phyloP scores from a whole-genome alignment of 345 rosid species.

The Nasturtium officinale region DNA sequence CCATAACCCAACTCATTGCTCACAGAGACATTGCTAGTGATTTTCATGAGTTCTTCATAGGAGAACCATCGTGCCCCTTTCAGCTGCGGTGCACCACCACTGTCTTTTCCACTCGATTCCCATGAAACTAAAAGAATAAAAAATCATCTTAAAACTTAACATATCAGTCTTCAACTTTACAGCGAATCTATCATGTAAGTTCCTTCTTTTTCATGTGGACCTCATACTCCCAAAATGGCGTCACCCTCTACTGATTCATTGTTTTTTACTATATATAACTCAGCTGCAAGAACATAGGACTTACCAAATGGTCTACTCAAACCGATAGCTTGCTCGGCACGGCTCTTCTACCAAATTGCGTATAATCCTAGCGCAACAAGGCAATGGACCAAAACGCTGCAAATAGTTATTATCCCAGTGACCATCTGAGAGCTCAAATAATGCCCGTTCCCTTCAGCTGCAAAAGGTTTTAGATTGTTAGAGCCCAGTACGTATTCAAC shows the following conservation, averaged over 20 bases:
- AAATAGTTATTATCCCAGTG: slow-evolving; percentile 55
- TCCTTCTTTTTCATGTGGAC: not conserved
- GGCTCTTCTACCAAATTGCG: slow-evolving; percentile 88
- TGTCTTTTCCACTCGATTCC: slow-evolving; percentile 84
- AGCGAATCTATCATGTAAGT: not conserved
- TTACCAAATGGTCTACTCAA: slow-evolving; percentile 89
- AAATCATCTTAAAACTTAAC: not conserved
- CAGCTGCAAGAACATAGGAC: not conserved
- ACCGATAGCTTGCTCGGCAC: slow-evolving; percentile 91
- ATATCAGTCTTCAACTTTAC: not conserved
- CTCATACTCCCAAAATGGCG: not conserved
- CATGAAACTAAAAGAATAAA: slow-evolving; percentile 68
- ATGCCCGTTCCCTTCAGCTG: slow-evolving; percentile 53
- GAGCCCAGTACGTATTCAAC: not conserved
- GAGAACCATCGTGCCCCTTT: slow-evolving; percentile 98
- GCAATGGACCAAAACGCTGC: slow-evolving; percentile 58
- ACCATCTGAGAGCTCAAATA: slow-evolving; percentile 51
- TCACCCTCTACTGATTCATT: too few relatives aligned
- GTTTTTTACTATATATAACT: too few relatives aligned
- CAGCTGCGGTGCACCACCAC: slow-evolving; percentile 84
- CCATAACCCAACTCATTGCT: slow-evolving; percentile 88
- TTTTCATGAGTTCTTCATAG: slow-evolving; percentile 82
- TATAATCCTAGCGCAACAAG: slow-evolving; percentile 68
- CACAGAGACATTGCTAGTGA: slow-evolving; percentile 71
- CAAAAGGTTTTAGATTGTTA: slow-evolving; percentile 29